Conservation (phyloP, 768 basidiomycete species). For the Russula dissimulans region DNA sequence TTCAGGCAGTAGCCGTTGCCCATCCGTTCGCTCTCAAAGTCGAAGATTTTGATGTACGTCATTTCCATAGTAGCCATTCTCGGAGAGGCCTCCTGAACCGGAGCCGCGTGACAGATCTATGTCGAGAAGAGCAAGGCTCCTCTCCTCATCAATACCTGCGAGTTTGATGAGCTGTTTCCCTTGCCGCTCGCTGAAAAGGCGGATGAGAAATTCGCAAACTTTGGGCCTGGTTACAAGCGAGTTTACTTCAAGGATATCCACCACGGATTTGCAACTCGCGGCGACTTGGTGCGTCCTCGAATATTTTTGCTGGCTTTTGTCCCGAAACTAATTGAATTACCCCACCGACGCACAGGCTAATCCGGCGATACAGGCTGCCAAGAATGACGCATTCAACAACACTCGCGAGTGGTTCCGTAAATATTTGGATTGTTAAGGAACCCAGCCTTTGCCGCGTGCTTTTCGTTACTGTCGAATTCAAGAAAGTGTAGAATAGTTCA, state of each 20-base stretch:
- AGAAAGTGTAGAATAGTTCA: no score
- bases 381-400: slow-evolving; percentile 34
- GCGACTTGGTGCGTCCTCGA: slow-evolving; percentile 23
- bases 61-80: neutral
- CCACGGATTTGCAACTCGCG: slow-evolving; percentile 40
- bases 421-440: slow-evolving; percentile 18
- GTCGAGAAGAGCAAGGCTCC: slow-evolving; percentile 29
- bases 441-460: no score
- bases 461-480: no score
- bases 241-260: slow-evolving; percentile 30
- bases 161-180: slow-evolving; percentile 29
- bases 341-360: slow-evolving; percentile 18
- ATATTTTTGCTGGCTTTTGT: neutral
- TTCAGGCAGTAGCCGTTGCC: slow-evolving; percentile 33
- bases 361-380: slow-evolving; percentile 28
- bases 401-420: slow-evolving; percentile 30
- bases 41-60: slow-evolving; percentile 31
- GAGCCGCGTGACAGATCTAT: slow-evolving; percentile 25
- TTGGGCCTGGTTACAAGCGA: slow-evolving; percentile 31
- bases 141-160: slow-evolving; percentile 36
- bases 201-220: slow-evolving; percentile 32
- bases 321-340: neutral
- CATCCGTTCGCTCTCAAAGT: slow-evolving; percentile 41
- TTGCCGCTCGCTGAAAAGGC: slow-evolving; percentile 26
- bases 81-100: neutral